Conservation (phyloP, 768 basidiomycete genomes). For the Asterophora parasitica region DNA sequence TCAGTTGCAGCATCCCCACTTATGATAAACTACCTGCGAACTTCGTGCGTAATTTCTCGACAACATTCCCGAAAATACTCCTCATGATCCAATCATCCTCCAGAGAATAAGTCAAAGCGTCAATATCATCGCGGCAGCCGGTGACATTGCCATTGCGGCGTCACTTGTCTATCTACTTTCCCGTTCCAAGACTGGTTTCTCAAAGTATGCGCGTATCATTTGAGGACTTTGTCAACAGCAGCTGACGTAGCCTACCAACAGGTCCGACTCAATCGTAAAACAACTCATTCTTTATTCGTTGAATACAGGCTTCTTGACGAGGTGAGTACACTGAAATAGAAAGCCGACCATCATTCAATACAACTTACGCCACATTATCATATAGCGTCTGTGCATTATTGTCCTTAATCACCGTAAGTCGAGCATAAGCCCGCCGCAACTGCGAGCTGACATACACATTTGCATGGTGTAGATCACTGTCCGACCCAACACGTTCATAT, state of each 20-base stretch:
- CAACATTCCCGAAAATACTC: not conserved
- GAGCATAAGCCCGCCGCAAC: not conserved
- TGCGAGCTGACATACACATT: not conserved
- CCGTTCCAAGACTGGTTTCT: constrained; percentile 9
- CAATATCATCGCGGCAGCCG: constrained; percentile 8
- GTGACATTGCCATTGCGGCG: constrained; percentile 10
- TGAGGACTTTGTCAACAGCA: not conserved
- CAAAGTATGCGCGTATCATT: not conserved
- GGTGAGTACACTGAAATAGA: not conserved
- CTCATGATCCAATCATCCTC: too few relatives aligned
- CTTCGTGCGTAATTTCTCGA: constrained; percentile 2
- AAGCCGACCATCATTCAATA: too few relatives aligned
- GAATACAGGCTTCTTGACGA: constrained; percentile 12
- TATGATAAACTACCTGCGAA: constrained; percentile 4
- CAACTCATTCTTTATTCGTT: constrained; percentile 13
- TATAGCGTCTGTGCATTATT: constrained; percentile 9
- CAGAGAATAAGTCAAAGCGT: constrained; percentile 10
- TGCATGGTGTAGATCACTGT: constrained; percentile 5
- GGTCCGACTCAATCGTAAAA: constrained; percentile 13
- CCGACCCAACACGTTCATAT: constrained; percentile 5
- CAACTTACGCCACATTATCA: not conserved
- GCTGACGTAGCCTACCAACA: not conserved
- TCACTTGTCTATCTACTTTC: constrained; percentile 7
- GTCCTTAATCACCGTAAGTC: constrained; percentile 6
- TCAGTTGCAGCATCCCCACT: constrained; percentile 2